These are phyloP conservation scores for Crithidia acanthocephali DNA, from an alignment of 208 protist genomes.

Conservation along the genomic window DNA sequence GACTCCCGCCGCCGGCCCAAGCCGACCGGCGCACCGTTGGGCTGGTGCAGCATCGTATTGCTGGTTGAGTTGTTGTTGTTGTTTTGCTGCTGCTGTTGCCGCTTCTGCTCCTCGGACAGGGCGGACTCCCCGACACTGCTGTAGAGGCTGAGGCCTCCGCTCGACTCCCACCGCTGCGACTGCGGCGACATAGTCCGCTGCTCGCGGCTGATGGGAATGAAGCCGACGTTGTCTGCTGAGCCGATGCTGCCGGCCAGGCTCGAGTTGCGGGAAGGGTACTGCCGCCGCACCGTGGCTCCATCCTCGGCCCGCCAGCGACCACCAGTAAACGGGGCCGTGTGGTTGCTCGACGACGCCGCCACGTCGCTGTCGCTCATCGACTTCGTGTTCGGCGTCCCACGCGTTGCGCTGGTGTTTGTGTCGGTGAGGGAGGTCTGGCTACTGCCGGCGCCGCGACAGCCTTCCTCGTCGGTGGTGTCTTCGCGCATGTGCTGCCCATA, in stretches of 20 bases:
- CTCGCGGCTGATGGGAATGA: conserved; percentile 23
- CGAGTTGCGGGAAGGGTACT: conserved; percentile 9
- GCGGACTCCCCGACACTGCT: conserved; percentile 12
- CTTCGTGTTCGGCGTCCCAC: conserved; percentile 4
- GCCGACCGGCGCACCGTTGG: neutral
- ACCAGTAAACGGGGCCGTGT: conserved; percentile 9
- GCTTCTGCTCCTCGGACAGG: neutral
- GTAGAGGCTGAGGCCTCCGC: conserved; percentile 13
- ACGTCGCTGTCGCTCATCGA: conserved; percentile 10
- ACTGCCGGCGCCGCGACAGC: conserved; percentile 1
- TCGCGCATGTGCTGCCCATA: conserved; percentile 5
- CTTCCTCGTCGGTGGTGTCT: conserved; percentile 7
- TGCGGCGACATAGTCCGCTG: conserved; percentile 23
- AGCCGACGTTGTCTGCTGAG: conserved; percentile 17
- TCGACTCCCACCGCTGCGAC: conserved; percentile 30
- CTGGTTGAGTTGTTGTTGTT: neutral
- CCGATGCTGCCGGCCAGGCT: conserved; percentile 13
- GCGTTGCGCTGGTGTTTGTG: conserved; percentile 3
- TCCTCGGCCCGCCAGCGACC: conserved; percentile 7
- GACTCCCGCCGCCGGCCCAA: neutral
- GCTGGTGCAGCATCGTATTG: neutral
- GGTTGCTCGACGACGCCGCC: conserved; percentile 7
- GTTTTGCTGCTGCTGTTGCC: neutral
- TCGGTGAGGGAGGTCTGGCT: conserved; percentile 12
- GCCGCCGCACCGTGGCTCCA: neutral